A percentile compares a stretch with the other conserved stretches of the same genome.
Evolutionary conservation across 2,329 filamentous ascomycete species (phyloP).

Genomic region (Colletotrichum tropicale): DNA sequence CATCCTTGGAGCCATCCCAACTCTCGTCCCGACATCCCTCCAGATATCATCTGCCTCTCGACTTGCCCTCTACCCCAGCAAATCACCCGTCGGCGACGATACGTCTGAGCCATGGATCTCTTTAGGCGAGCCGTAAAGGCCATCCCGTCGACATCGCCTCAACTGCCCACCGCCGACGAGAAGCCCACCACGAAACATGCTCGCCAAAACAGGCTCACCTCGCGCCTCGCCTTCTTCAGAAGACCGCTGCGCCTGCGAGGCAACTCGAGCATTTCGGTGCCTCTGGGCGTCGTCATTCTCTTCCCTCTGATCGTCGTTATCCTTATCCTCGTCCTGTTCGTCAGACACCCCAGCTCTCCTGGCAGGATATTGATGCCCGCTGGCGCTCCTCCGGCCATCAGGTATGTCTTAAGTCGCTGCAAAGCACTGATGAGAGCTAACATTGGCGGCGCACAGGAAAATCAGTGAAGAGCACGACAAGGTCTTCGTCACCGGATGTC

Average conservation of each 20-base stretch:
- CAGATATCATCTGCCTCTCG: not conserved
- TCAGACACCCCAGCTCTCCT: conserved; percentile 83
- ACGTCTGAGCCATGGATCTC: conserved; percentile 55
- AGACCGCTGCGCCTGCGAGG: conserved; percentile 87
- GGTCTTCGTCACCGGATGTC: conserved; percentile 90
- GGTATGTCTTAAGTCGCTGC: conserved; percentile 59
- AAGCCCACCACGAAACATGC: conserved; percentile 42
- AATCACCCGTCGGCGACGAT: not conserved
- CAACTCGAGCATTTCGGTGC: conserved; percentile 91
- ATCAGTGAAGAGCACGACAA: conserved; percentile 98
- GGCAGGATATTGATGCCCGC: conserved; percentile 86
- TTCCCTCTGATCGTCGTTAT: conserved; percentile 92
- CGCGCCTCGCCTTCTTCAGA: conserved; percentile 78
- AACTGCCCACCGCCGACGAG: conserved; percentile 56
- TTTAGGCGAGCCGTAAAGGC: conserved; percentile 59
- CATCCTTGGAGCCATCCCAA: conserved; percentile 6
- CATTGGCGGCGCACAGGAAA: conserved; percentile 62
- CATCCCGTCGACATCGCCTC: conserved; percentile 43
- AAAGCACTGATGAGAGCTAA: not conserved
- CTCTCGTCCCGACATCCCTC: not conserved
- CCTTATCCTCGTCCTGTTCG: conserved; percentile 87
- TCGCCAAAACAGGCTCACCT: conserved; percentile 44
- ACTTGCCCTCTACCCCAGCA: not conserved
- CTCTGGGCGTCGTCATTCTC: conserved; percentile 87
- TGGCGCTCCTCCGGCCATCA: conserved; percentile 85